A percentile compares a stretch with the other conserved stretches of the same genome.
Conservation (phyloP, 495 filamentous ascomycete species). For the Aspergillus saccharolyticus region DNA sequence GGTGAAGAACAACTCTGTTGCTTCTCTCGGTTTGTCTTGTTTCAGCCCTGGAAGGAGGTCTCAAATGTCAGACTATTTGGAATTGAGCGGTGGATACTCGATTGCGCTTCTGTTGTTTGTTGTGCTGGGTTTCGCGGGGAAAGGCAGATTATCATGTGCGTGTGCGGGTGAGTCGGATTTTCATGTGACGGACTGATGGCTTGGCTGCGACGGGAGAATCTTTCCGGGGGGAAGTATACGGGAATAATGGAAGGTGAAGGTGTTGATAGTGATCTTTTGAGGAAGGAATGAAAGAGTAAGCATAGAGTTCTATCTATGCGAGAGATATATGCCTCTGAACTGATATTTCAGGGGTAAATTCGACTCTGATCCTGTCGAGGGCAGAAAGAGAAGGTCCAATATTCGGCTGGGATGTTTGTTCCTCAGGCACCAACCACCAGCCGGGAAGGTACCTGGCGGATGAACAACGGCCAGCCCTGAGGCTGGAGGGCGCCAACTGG, state of each 20-base stretch:
- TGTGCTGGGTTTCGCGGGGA: neutral
- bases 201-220: neutral
- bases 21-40: neutral
- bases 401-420: neutral
- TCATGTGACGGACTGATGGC: slow-evolving; percentile 6
- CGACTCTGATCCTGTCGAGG: neutral
- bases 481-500: neutral
- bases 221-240: neutral
- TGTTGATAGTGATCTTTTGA: too few relatives aligned
- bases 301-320: neutral
- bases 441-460: neutral
- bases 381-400: neutral
- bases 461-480: neutral
- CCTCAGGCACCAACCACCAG: neutral
- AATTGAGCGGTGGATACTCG: neutral
- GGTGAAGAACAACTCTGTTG: neutral
- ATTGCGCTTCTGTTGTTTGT: neutral
- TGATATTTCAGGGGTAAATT: neutral
- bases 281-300: neutral
- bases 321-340: neutral
- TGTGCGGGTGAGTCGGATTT: slow-evolving; percentile 5
- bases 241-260: neutral
- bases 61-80: neutral
- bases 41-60: neutral
- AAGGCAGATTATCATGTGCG: slow-evolving; percentile 1